Base-by-base conservation (phyloP, 768 basidiomycete species). In the Amyloporia xantha region DNA sequence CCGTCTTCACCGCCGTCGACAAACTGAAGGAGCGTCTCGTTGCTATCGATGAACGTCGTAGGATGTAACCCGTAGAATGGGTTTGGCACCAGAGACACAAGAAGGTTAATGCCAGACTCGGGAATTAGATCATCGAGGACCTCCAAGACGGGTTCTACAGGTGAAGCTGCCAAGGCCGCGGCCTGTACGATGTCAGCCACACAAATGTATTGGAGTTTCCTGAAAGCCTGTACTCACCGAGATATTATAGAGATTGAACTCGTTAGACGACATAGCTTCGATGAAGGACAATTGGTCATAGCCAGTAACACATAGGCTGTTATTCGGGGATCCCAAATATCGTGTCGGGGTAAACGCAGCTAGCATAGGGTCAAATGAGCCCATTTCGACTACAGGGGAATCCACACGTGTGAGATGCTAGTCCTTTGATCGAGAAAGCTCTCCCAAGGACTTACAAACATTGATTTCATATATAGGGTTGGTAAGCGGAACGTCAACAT, bases 261-360 rank as follows among this genome's bases (percentile, higher is more conserved):
- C 61, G 55, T 76, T 82, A 15, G 85, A 77, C 30, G 86, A 88
- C 2, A 78, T 79, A 7, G 85, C 89, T 72, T 88, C 83, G 27
- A 91, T 61, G 61, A 88, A 91, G 0, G 74, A 76, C 0, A 75
- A 77, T 62, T 85, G 84, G 59, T 91, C 86, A 56, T 89, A 91
- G 5, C 81, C 82, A 4, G 74, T 77, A 11, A 82, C 81, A 62
- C 91, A 94, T 1, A 76, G 64, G 10, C 78, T 75, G 5, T 68
- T 62, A 51, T 77, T 80, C 10, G 73, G 70, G 0, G 86, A 88
- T 4, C 91, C 91, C 5, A 78, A 73, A 54, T 75, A 80, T 0
- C 75, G 66, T 23, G 79, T 68, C 39, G 83, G 81, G 58, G 76
- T 72, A 62, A 85, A 89, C 1, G 85, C 81, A n/a, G 81, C 81